Base-by-base conservation (phyloP, 2,329 filamentous ascomycete genomes). In the Colletotrichum zoysiae region DNA sequence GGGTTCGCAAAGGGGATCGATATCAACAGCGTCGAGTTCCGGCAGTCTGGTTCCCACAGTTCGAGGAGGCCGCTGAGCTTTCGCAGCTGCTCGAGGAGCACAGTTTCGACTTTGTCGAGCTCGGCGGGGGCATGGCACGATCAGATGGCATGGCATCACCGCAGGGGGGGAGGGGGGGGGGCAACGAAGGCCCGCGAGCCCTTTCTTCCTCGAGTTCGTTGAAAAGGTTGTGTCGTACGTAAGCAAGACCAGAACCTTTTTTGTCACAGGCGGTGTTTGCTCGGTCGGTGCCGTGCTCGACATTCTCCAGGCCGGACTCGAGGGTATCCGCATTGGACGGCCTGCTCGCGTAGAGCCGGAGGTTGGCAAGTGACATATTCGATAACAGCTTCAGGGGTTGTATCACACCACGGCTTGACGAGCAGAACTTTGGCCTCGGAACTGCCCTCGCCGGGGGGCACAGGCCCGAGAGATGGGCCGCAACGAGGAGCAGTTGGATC, bases 131-230 rank as follows among this genome's bases (percentile, higher is more conserved):
- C 14, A 91, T 88, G 0, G 0, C 90, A 89, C 75, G 86, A 91
- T 78, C 78, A 82, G 23, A 76, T 86, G 0, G 86, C 83, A 0
- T 88, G 89, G 73, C 75, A 75, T 1, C 85, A 88, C 75, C 82
- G 84, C 78, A 81, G 83, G 51, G 87, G 90, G 30, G 90, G 46
- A 85, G 82, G 20, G 89, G n/a, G n/a, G n/a, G n/a, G n/a, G n/a
- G n/a, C n/a, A n/a, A n/a, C 87, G 8, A 83, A 82, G 77, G 85
- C 86, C 78, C 81, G 86, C 3, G 88, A 89, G 74, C 84, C 86
- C 2, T 90, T 90, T 89, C 82, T 90, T 90, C 83, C 77, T 90
- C 56, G 86, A 89, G 3, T 90, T 89, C 70, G 88, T 88, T 0
- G 84, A 90, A 68, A 76, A 79, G 71, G 84, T 91, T 77, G 79